Conservation (phyloP, 768 basidiomycete genomes). For the Suillus weaverae region DNA sequence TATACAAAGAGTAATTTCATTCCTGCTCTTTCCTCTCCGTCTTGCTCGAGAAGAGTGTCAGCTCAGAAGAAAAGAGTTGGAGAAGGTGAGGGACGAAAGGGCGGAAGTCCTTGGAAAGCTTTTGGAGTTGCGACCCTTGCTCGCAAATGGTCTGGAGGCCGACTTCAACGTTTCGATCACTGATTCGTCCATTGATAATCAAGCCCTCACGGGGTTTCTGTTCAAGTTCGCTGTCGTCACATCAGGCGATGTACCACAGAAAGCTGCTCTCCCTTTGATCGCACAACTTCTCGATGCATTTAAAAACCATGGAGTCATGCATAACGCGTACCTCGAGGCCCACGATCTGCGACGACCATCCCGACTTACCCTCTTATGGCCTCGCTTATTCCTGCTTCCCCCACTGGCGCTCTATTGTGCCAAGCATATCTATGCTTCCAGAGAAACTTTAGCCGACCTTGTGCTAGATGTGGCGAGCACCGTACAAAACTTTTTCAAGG, state of each 20-base stretch:
- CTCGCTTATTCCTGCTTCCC: constrained; percentile 74
- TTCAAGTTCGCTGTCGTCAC: constrained; percentile 22
- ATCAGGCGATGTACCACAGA: constrained; percentile 8
- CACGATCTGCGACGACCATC: constrained; percentile 64
- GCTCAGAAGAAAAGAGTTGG: constrained; percentile 57
- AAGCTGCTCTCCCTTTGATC: constrained; percentile 15
- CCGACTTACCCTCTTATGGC: constrained; percentile 74
- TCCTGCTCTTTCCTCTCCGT: constrained; percentile 52
- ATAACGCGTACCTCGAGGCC: constrained; percentile 29
- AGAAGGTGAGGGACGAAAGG: constrained; percentile 63
- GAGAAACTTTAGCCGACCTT: constrained; percentile 55
- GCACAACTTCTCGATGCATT: constrained; percentile 22
- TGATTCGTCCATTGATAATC: constrained; percentile 3
- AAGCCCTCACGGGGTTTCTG: constrained; percentile 16
- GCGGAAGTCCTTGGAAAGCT: constrained; percentile 69
- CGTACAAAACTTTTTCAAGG: constrained; percentile 65
- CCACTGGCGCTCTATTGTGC: constrained; percentile 57
- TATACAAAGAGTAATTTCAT: constrained; percentile 13
- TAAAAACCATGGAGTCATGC: constrained; percentile 29
- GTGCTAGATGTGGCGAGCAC: constrained; percentile 66
- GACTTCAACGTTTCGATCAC: neutral
- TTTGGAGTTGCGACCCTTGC: constrained; percentile 48
- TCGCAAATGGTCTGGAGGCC: constrained; percentile 36
- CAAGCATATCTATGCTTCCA: constrained; percentile 55
- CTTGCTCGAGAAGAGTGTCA: constrained; percentile 69